Base-by-base conservation (phyloP, 306 rosid genomes). In the Chamaecrista fasciculata region DNA sequence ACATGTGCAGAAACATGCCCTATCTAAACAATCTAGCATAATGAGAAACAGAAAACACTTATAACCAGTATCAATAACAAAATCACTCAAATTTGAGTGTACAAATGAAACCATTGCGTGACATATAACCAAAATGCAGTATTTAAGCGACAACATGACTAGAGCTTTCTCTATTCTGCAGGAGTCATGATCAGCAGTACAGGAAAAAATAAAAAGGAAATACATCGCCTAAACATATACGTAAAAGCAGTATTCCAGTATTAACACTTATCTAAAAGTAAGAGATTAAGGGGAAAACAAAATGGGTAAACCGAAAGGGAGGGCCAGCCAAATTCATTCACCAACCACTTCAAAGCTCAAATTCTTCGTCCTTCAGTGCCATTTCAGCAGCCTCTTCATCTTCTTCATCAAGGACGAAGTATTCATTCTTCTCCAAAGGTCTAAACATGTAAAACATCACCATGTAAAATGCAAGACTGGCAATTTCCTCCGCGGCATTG, bases 401-500 rank as follows among this genome's bases (percentile, higher is more conserved):
- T 84, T 90, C 97, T 70, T 85, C 96, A 19, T 94, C 98, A n/a
- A 94, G 87, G 43, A 80, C 83, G 28, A 91, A 86, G 84, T 91
- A 94, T 75, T 90, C 96, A 47, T 94, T 86, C 78, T 48, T 86
- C 94, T 83, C 92, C 78, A 86, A 89, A 1, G 98, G 98, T 80
- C 98, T 88, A 58, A 90, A 93, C 97, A 90, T 93, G 52, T 93
- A 88, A 85, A 93, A 93, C 87, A 93, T 93, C 23, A 93, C 79
- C 57, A 79, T 19, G 33, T 90, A 93, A 76, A 93, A 93, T 1
- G 52, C 84, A 9, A 93, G 89, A 52, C 90, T 93, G 0, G 87
- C 98, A 21, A 74, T 79, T 78, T 93, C 98, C 87, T 90, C 97
- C 0, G 98, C 96, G 3, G 96, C 97, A 79, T 85, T 82, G 73